Evolutionary conservation across 805 yeast genomes (phyloP), one percentile per base, ranked within the genome.

Genomic region (Saturnispora sanitii): DNA sequence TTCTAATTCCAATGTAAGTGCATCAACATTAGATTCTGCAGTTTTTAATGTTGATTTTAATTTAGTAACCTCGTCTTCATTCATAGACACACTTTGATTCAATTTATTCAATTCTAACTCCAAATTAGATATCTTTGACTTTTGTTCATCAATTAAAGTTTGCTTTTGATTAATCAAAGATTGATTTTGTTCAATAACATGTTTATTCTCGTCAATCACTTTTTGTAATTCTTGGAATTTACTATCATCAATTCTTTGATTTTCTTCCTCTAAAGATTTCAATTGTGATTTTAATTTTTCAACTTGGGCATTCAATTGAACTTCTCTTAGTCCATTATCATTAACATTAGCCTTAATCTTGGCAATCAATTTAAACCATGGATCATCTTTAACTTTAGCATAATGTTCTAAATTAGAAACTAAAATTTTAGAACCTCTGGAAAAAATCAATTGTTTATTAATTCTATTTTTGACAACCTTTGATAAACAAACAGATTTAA

Each of bases 361-460:
- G 17, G 76, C 65, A 45, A 78, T 77, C 34, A 92, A 64, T 38
- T 70, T 73, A 60, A 83, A 82, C 98, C 98, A 92, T 16, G 82
- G 82, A 54, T 77, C 78, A 9, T 66, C 56, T 35, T 65, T 60
- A 11, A 77, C 54, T 11, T 64, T 60, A 43, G 70, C 67, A 44
- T 79, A 75, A 0, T 67, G 58, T 26, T 62, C 57, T 50, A 92
- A 71, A 32, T 83, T 80, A 40, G 67, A 66, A 39, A 80, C 75
- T 31, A 92, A 61, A 1, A 81, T 65, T 44, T 77, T 77, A 1
- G 92, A 74, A 0, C 96, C 85, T 45, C 79, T 81, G 8, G 79
- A 62, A 43, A 75, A 74, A 39, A 67, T 64, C n/a, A 88, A 63
- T 43, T 71, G 63, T 12, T 60, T 55, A 29, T 67, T 62, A 30